phyloP scores from a whole-genome alignment of 345 rosid genomes.

The Isatis tinctoria region DNA sequence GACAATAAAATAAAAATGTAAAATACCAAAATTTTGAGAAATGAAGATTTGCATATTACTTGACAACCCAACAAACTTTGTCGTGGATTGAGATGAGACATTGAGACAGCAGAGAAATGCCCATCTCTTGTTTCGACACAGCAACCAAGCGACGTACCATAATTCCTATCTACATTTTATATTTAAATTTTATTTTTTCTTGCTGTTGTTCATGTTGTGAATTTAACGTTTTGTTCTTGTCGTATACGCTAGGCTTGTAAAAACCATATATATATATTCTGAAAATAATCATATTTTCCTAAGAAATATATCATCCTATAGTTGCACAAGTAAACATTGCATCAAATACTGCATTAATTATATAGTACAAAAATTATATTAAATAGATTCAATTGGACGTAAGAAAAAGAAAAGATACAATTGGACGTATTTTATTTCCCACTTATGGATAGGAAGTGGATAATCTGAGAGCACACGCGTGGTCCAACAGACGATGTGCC shows the following conservation, averaged over 20 bases:
- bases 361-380: not conserved
- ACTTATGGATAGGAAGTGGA: not conserved
- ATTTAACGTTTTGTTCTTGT: conserved; percentile 23
- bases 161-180: conserved; percentile 9
- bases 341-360: not conserved
- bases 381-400: not conserved
- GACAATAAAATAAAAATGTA: not conserved
- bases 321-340: not conserved
- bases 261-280: not conserved
- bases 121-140: conserved; percentile 30
- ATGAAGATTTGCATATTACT: conserved; percentile 9
- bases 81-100: conserved; percentile 27
- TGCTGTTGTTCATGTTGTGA: not conserved
- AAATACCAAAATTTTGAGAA: not conserved
- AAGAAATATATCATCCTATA: not conserved
- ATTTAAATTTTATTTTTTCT: not conserved
- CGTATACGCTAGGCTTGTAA: conserved; percentile 14
- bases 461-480: conserved; percentile 19
- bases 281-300: not conserved
- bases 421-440: not conserved
- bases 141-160: conserved; percentile 21
- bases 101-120: conserved; percentile 28
- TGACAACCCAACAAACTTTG: conserved; percentile 35
- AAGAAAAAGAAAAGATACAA: not conserved
- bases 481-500: conserved; percentile 27